Evolutionary conservation across 169 alveolate genomes (phyloP).

Genomic region (Plasmodium berghei): DNA sequence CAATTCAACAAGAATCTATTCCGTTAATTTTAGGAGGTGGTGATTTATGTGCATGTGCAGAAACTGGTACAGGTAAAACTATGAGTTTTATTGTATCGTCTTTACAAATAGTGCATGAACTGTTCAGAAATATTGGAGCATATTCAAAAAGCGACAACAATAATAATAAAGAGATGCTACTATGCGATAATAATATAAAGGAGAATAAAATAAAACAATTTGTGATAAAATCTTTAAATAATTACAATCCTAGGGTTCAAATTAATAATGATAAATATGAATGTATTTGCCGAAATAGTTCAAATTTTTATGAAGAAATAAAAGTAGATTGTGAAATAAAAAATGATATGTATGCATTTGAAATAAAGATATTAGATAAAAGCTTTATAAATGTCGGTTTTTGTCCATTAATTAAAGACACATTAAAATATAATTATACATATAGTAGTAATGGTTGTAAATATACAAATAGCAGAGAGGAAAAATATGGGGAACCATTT

Average conservation of each 20-base stretch:
- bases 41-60: constrained; percentile 76
- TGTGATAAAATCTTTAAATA: constrained; percentile 7
- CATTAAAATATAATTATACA: constrained; percentile 65
- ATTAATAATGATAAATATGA: constrained; percentile 23
- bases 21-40: constrained; percentile 84
- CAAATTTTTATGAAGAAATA: constrained; percentile 30
- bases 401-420: constrained; percentile 58
- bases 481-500: constrained; percentile 45
- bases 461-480: constrained; percentile 48
- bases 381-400: constrained; percentile 61
- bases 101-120: constrained; percentile 68
- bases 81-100: constrained; percentile 66
- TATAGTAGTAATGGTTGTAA: constrained; percentile 71
- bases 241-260: constrained; percentile 17
- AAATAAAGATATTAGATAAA: constrained; percentile 37
- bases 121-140: constrained; percentile 58
- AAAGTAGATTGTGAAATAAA: constrained; percentile 62
- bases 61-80: constrained; percentile 75
- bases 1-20: constrained; percentile 88
- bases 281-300: constrained; percentile 23
- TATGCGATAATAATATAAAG: not conserved
- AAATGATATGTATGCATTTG: constrained; percentile 57
- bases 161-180: not conserved
- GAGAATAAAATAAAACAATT: not conserved
- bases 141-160: not conserved